Base-by-base conservation (phyloP, 352 stramenopile species). In the Phytopythium chamaehyphon region DNA sequence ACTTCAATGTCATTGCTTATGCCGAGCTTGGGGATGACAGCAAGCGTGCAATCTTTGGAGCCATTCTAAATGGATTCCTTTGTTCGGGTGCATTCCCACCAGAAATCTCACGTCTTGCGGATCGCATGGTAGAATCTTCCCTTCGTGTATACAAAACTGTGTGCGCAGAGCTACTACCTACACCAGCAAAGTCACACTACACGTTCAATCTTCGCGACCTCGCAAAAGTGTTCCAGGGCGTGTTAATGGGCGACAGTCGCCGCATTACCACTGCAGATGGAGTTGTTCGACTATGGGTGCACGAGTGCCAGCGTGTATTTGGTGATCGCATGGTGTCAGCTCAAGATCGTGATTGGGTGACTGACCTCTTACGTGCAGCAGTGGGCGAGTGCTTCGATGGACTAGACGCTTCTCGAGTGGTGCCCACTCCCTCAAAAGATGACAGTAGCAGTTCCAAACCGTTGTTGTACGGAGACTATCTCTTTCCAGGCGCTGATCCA, bases 401-500 rank as follows among this genome's bases (percentile, higher is more conserved):
- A 60, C 37, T 51, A 67, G 45, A 51, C n/a, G 45, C 18, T 12
- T 10, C 19, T 39, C 45, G 31, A 5, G 39, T 51, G n/a, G 39
- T 51, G 28, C 45, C 45, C 2, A 6, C 45, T 14, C n/a, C 12
- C 15, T 24, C 45, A 6, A 18, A 40, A 40, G 45, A 47, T n/a
- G 9, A 23, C 10, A 16, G 22, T 7, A 16, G 22, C 21, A 16
- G 45, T 8, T 22, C 31, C 3, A 43, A 42, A n/a, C 35, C 71
- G 2, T 48, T 97, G 2, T 81, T 98, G 47, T 98, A 90, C 51
- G 90, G 86, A 9, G 94, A 98, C 62, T 98, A 96, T 56, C 88
- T 97, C 79, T 72, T 96, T 0, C 88, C 88, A 15, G 91, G 90
- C 5, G 89, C 87, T 4, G 88, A 97, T 19, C 88, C 90, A 4